Conservation (phyloP, 2,329 filamentous ascomycete genomes). For the Sporothrix variecibatus region DNA sequence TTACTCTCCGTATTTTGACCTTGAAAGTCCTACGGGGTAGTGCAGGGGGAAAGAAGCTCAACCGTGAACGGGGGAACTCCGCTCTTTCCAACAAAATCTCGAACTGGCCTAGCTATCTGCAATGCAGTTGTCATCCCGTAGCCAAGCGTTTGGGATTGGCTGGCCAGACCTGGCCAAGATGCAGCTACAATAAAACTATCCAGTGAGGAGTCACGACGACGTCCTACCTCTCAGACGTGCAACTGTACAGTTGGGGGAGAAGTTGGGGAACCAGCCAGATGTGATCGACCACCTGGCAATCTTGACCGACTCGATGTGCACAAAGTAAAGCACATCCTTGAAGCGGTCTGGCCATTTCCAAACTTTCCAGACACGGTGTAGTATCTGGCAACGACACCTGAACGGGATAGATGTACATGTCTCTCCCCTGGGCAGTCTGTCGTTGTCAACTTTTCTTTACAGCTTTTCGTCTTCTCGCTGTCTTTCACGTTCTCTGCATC, state of each 20-base stretch:
- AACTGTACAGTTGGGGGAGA: not conserved
- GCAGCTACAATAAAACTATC: not conserved
- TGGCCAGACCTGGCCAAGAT: not conserved
- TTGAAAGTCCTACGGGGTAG: slow-evolving; percentile 14
- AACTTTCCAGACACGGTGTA: not conserved
- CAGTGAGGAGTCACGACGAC: not conserved
- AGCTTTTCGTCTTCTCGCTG: not conserved
- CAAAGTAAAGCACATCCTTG: not conserved
- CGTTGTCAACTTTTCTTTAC: not conserved
- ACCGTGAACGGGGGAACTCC: not conserved
- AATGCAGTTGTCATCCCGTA: not conserved
- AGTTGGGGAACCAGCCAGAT: not conserved
- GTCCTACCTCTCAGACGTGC: not conserved
- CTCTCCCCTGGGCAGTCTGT: not conserved
- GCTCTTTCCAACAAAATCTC: slow-evolving; percentile 1
- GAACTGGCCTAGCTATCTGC: slow-evolving; percentile 9
- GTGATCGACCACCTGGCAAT: not conserved
- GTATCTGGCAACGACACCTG: not conserved
- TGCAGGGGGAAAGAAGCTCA: not conserved
- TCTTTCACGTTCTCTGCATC: not conserved
- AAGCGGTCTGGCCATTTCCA: not conserved
- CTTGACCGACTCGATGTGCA: slow-evolving; percentile 4
- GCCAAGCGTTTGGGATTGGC: not conserved
- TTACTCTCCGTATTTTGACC: not conserved
- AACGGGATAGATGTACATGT: not conserved